phyloP scores from a whole-genome alignment of 2,329 filamentous ascomycete species.

The Monilinia vaccinii-corymbosi region DNA sequence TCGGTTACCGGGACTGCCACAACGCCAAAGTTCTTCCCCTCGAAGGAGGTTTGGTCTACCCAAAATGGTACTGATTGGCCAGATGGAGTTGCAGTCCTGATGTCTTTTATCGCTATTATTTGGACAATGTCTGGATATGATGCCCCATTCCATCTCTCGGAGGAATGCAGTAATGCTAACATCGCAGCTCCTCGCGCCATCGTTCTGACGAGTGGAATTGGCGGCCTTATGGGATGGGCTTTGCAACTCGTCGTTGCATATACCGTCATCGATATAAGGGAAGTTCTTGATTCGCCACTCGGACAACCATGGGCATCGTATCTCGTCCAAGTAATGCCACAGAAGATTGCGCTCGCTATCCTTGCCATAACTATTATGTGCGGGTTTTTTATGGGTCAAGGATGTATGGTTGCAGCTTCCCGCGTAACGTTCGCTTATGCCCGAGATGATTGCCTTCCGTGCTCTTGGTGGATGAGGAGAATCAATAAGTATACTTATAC shows the following conservation, averaged over 20 bases:
- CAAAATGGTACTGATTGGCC: slow-evolving; percentile 59
- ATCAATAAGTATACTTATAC: slow-evolving; percentile 52
- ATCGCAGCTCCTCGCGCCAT: slow-evolving; percentile 64
- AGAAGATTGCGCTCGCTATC: slow-evolving; percentile 48
- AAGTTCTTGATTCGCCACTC: slow-evolving; percentile 48
- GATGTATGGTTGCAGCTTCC: slow-evolving; percentile 55
- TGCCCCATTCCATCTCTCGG: slow-evolving; percentile 61
- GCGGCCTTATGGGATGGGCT: slow-evolving; percentile 61
- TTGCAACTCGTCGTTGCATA: slow-evolving; percentile 65
- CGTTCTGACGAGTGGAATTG: slow-evolving; percentile 56
- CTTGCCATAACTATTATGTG: slow-evolving; percentile 55
- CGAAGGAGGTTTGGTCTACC: slow-evolving; percentile 56
- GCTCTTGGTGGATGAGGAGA: slow-evolving; percentile 47
- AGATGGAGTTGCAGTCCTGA: slow-evolving; percentile 56
- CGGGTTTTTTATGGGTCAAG: slow-evolving; percentile 61
- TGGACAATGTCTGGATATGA: slow-evolving; percentile 64
- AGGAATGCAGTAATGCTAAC: slow-evolving; percentile 67
- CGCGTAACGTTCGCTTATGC: slow-evolving; percentile 63
- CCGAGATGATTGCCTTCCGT: slow-evolving; percentile 56
- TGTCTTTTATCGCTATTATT: slow-evolving; percentile 63
- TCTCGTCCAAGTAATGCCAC: slow-evolving; percentile 53
- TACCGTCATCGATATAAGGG: slow-evolving; percentile 52
- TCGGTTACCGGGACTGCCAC: slow-evolving; percentile 35
- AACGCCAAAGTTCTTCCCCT: slow-evolving; percentile 48
- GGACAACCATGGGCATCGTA: slow-evolving; percentile 62